These are phyloP conservation scores for Arxiozyma heterogenica DNA, from an alignment of 1,139 yeast species.

Conservation along the genomic window DNA sequence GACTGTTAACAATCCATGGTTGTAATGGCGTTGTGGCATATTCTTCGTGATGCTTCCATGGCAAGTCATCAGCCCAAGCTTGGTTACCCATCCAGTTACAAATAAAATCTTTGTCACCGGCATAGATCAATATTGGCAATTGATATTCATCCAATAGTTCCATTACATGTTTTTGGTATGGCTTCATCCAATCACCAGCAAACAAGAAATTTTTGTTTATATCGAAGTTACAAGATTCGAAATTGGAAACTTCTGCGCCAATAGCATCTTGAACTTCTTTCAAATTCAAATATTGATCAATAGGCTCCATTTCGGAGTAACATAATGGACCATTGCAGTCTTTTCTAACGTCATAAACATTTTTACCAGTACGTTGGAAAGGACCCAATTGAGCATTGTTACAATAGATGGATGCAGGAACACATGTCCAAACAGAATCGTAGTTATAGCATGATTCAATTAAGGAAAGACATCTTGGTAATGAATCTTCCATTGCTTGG, in stretches of 20 bases:
- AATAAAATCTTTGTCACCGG: slow-evolving; percentile 81
- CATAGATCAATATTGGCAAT: slow-evolving; percentile 66
- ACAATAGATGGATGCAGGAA: slow-evolving; percentile 89
- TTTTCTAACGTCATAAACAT: slow-evolving; percentile 86
- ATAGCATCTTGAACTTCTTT: slow-evolving; percentile 65
- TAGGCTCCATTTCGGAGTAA: slow-evolving; percentile 60
- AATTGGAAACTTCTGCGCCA: slow-evolving; percentile 85
- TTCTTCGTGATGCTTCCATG: slow-evolving; percentile 53
- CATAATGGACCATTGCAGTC: slow-evolving; percentile 81
- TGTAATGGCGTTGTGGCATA: slow-evolving; percentile 38
- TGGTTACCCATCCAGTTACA: slow-evolving; percentile 83
- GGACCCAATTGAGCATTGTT: slow-evolving; percentile 82
- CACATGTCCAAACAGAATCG: slow-evolving; percentile 80
- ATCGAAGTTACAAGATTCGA: slow-evolving; percentile 79
- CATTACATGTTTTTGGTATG: slow-evolving; percentile 56
- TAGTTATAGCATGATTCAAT: slow-evolving; percentile 74
- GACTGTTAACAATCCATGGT: slow-evolving; percentile 36
- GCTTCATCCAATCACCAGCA: slow-evolving; percentile 91
- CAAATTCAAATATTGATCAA: slow-evolving; percentile 60
- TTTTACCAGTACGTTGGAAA: slow-evolving; percentile 80
- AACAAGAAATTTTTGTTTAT: slow-evolving; percentile 73
- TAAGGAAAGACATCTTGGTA: slow-evolving; percentile 75
- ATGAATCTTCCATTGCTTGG: slow-evolving; percentile 56
- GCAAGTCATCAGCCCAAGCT: slow-evolving; percentile 68
- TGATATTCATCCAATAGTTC: slow-evolving; percentile 44